These are phyloP conservation scores for Liriodendron chinense DNA, from an alignment of 164 flowering plant species.

Conservation along the genomic window DNA sequence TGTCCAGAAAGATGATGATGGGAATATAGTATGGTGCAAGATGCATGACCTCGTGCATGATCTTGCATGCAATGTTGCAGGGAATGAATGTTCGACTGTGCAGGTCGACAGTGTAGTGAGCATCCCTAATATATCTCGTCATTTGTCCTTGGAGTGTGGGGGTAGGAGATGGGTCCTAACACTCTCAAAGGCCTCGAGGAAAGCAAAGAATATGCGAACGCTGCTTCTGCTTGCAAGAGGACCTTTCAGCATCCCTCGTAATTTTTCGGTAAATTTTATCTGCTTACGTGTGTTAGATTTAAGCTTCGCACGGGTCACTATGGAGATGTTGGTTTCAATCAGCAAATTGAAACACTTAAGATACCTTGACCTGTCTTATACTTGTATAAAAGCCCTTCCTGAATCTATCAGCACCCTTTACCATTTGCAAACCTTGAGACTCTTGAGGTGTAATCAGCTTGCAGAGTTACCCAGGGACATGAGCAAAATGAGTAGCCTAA, in stretches of 20 bases:
- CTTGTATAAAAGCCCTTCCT: neutral
- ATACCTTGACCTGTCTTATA: slow-evolving; percentile 8
- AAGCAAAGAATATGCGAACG: neutral
- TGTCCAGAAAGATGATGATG: neutral
- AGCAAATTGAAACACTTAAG: slow-evolving; percentile 9
- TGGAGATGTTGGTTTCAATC: neutral
- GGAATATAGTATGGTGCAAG: slow-evolving; percentile 2
- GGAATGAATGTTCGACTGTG: slow-evolving; percentile 1
- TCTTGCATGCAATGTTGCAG: slow-evolving; percentile 3
- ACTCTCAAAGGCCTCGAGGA: neutral
- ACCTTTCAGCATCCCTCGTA: neutral
- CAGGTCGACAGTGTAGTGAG: neutral
- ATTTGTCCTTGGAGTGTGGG: neutral
- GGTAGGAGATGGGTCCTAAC: too few relatives aligned
- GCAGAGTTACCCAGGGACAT: neutral
- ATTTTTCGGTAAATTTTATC: neutral
- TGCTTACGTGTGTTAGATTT: slow-evolving; percentile 2
- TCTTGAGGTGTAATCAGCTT: neutral
- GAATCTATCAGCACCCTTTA: slow-evolving; percentile 1
- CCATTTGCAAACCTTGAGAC: slow-evolving; percentile 14
- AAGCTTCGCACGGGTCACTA: neutral
- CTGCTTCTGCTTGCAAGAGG: neutral
- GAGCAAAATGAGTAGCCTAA: slow-evolving; percentile 7
- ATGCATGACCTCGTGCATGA: slow-evolving; percentile 18
- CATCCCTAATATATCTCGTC: neutral